These are phyloP conservation scores for Candida sojae DNA, from an alignment of 1,139 yeast species.

Conservation along the genomic window DNA sequence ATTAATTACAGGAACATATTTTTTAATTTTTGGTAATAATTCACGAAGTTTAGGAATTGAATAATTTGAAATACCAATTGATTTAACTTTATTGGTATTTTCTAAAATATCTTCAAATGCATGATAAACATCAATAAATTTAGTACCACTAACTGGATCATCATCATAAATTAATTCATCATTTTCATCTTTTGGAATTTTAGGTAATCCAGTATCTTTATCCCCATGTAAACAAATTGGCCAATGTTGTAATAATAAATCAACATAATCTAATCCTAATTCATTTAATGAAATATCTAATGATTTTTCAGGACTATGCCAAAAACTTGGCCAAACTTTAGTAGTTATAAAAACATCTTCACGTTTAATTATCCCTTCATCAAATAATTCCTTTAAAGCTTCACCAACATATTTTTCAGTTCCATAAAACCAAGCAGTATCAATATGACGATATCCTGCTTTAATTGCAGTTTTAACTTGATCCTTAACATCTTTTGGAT, in stretches of 20 bases:
- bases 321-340: constrained; percentile 55
- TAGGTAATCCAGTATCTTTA: constrained; percentile 34
- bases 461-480: constrained; percentile 42
- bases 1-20: constrained; percentile 32
- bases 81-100: constrained; percentile 28
- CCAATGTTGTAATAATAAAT: constrained; percentile 63
- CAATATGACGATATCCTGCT: constrained; percentile 45
- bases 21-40: constrained; percentile 28
- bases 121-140: constrained; percentile 49
- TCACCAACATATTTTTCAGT: constrained; percentile 52
- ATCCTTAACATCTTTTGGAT: constrained; percentile 33
- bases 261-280: constrained; percentile 58
- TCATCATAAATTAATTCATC: constrained; percentile 46
- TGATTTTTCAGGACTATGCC: constrained; percentile 39
- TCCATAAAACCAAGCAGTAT: constrained; percentile 51
- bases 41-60: constrained; percentile 27
- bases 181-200: constrained; percentile 35
- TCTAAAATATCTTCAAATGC: constrained; percentile 44
- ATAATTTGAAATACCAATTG: constrained; percentile 38
- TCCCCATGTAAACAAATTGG: constrained; percentile 47
- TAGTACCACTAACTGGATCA: constrained; percentile 38
- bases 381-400: constrained; percentile 50
- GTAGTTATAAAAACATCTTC: constrained; percentile 63
- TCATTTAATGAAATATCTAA: constrained; percentile 34
- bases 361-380: constrained; percentile 50